Evolutionary conservation across 768 basidiomycete genomes (phyloP).

Genomic region (Cystobasidium onofrii): DNA sequence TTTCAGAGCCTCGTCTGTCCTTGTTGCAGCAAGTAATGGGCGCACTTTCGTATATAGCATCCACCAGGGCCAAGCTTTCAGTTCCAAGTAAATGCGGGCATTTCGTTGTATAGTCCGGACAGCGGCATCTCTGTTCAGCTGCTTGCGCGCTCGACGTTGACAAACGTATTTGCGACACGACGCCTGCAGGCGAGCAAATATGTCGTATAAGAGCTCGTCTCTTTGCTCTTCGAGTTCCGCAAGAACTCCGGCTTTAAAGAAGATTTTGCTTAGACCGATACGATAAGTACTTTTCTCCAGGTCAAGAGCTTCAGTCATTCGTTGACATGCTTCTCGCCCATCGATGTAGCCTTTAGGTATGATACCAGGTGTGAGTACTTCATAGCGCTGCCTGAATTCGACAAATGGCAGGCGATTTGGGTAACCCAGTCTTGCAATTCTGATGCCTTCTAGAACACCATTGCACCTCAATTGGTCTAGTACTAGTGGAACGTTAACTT

Average conservation of each 20-base stretch:
- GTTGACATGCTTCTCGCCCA: slow-evolving; percentile 81
- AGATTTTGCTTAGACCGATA: slow-evolving; percentile 93
- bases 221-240: slow-evolving; percentile 91
- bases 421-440: slow-evolving; percentile 92
- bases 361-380: slow-evolving; percentile 85
- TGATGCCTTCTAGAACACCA: slow-evolving; percentile 96
- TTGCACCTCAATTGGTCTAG: slow-evolving; percentile 95
- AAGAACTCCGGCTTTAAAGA: slow-evolving; percentile 96
- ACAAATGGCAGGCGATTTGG: slow-evolving; percentile 94
- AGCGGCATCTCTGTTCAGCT: slow-evolving; percentile 82
- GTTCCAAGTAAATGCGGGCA: slow-evolving; percentile 77
- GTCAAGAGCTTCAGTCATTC: slow-evolving; percentile 81
- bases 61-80: slow-evolving; percentile 99
- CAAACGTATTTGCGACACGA: slow-evolving; percentile 75
- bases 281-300: slow-evolving; percentile 76
- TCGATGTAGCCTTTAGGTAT: slow-evolving; percentile 96
- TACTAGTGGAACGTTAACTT: slow-evolving; percentile 86
- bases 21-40: slow-evolving; percentile 81
- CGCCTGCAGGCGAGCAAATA: slow-evolving; percentile 83
- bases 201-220: slow-evolving; percentile 74
- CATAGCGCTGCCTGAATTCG: slow-evolving; percentile 94
- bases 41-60: slow-evolving; percentile 93
- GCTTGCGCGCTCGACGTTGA: slow-evolving; percentile 83
- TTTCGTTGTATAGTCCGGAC: slow-evolving; percentile 89
- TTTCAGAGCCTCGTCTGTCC: slow-evolving; percentile 82